These are phyloP conservation scores for Amphirosellinia nigrospora DNA, from an alignment of 495 filamentous ascomycete species.

Conservation along the genomic window DNA sequence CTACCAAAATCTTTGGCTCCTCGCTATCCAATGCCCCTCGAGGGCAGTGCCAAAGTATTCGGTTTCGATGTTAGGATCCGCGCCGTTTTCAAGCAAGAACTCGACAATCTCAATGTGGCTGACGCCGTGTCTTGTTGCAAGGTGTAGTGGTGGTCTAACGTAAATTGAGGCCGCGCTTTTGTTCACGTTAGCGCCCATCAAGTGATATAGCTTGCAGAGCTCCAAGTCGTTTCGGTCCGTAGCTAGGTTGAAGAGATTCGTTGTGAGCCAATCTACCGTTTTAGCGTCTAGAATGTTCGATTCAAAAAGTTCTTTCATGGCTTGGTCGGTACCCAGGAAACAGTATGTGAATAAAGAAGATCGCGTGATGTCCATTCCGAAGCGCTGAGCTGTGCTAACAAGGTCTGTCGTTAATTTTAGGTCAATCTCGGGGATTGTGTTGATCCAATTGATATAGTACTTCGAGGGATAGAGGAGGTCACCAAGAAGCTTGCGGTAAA, in stretches of 20 bases:
- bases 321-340: background rate
- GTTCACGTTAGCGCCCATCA: background rate
- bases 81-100: conserved; percentile 1
- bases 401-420: background rate
- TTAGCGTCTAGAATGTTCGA: background rate
- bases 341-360: background rate
- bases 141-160: background rate
- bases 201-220: background rate
- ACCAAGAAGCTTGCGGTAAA: conserved; percentile 4
- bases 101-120: conserved; percentile 1
- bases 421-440: background rate
- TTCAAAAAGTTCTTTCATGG: background rate
- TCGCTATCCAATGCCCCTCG: background rate
- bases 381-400: background rate
- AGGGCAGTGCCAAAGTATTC: conserved; percentile 5
- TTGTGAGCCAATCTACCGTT: background rate
- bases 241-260: background rate
- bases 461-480: background rate
- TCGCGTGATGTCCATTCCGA: background rate
- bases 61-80: conserved; percentile 3
- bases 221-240: background rate
- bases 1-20: background rate
- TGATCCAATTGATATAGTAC: background rate
- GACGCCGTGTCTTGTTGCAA: background rate
- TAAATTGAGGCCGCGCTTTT: background rate